Conservation (phyloP, 495 filamentous ascomycete genomes). For the Neurospora sp. region DNA sequence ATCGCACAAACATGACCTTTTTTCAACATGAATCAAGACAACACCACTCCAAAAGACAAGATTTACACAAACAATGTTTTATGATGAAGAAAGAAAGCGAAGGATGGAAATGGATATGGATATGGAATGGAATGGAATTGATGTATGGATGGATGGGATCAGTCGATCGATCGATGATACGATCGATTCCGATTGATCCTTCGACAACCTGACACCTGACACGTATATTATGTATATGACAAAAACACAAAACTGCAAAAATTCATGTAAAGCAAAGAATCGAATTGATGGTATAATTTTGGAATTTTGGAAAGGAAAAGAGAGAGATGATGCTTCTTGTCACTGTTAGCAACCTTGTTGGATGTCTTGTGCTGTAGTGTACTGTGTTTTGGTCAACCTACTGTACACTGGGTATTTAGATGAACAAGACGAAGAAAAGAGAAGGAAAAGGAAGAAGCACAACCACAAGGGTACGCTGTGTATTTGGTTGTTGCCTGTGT, state of each 20-base stretch:
- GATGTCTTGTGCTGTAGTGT: not conserved
- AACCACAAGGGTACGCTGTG: slow-evolving; percentile 2
- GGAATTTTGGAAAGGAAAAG: not conserved
- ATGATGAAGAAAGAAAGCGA: not conserved
- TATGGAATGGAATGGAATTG: not conserved
- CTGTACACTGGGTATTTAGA: no score
- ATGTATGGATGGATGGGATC: not conserved
- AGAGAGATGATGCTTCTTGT: not conserved
- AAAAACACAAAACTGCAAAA: not conserved
- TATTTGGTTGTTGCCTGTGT: not conserved
- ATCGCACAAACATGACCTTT: not conserved
- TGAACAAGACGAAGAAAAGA: not conserved
- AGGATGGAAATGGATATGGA: not conserved
- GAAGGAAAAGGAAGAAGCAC: not conserved
- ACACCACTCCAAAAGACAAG: not conserved
- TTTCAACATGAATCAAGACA: not conserved
- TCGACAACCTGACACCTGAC: not conserved
- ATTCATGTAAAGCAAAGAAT: not conserved
- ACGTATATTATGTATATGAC: not conserved
- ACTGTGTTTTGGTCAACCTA: not conserved
- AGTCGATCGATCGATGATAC: not conserved
- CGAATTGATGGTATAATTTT: not conserved
- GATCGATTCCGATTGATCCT: not conserved
- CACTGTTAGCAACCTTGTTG: not conserved
- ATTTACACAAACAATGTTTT: not conserved